Conservation (phyloP, 108 stramenopile species). For the Fragilariopsis cylindrus region DNA sequence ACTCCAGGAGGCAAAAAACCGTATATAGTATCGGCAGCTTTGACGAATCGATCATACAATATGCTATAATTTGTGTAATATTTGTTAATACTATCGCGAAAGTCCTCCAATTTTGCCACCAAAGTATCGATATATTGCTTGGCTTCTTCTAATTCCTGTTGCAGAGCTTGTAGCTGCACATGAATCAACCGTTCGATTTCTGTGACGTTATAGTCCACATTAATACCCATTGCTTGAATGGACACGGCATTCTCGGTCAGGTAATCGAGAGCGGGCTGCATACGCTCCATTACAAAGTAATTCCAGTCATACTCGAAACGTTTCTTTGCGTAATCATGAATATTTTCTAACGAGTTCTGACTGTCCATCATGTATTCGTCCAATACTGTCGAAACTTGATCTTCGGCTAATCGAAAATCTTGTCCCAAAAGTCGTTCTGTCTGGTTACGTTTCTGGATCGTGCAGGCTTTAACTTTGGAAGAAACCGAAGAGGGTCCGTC, state of each 20-base stretch:
- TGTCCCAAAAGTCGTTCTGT: conserved; percentile 10
- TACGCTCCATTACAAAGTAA: conserved; percentile 38
- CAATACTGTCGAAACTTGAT: conserved; percentile 22
- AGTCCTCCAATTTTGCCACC: conserved; percentile 13
- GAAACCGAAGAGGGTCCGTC: background rate
- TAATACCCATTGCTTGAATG: conserved; percentile 4
- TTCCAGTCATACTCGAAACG: conserved; percentile 42
- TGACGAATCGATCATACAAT: conserved; percentile 26
- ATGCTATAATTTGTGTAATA: conserved; percentile 28
- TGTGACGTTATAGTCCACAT: conserved; percentile 3
- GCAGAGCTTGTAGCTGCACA: conserved; percentile 2
- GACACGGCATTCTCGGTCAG: conserved; percentile 5
- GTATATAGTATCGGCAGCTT: conserved; percentile 25
- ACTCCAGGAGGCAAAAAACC: conserved; percentile 42
- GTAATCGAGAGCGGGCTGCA: conserved; percentile 33
- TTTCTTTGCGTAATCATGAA: conserved; percentile 30
- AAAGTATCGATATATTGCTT: conserved; percentile 21
- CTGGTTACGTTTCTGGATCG: background rate
- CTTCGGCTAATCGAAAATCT: conserved; percentile 3
- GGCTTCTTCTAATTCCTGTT: conserved; percentile 22
- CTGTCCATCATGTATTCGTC: conserved; percentile 23
- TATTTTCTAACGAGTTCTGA: background rate
- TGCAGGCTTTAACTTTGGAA: background rate
- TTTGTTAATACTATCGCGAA: conserved; percentile 20
- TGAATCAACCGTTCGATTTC: conserved; percentile 11